These are phyloP conservation scores for Penicillium subrubescens DNA, from an alignment of 495 filamentous ascomycete species.

Conservation along the genomic window DNA sequence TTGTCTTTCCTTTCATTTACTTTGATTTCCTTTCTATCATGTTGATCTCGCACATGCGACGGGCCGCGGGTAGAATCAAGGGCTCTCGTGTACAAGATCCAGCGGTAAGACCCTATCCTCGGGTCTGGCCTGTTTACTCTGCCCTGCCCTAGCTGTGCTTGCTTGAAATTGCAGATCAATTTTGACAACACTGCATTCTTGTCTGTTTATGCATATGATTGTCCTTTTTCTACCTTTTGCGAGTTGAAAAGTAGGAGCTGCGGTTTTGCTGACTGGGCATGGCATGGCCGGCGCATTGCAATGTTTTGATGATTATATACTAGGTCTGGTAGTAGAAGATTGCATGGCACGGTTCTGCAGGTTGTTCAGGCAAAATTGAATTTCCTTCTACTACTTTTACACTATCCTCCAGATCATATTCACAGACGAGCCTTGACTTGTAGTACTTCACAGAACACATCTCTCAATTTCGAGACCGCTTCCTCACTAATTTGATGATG, in stretches of 20 bases:
- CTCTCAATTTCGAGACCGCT: background rate
- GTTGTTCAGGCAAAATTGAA: constrained; percentile 1
- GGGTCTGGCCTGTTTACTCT: background rate
- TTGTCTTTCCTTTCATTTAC: background rate
- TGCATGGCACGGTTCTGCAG: background rate
- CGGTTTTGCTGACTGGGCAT: constrained; percentile 3
- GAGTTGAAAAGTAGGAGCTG: background rate
- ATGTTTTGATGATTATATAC: background rate
- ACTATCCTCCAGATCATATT: background rate
- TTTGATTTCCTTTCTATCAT: background rate
- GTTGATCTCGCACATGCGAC: background rate
- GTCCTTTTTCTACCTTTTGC: background rate
- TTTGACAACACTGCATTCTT: background rate
- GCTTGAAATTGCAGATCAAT: background rate
- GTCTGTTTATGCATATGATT: background rate
- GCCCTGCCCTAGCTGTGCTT: background rate
- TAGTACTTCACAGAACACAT: background rate
- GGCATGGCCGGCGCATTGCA: background rate
- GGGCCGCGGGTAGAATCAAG: background rate
- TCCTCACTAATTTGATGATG: constrained; percentile 6
- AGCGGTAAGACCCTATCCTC: background rate
- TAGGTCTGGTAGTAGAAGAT: constrained; percentile 1
- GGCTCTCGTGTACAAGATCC: background rate
- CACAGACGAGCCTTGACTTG: background rate
- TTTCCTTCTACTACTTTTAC: background rate